phyloP scores from a whole-genome alignment of 176 grass and related monocot species.

The Paspalum notatum region DNA sequence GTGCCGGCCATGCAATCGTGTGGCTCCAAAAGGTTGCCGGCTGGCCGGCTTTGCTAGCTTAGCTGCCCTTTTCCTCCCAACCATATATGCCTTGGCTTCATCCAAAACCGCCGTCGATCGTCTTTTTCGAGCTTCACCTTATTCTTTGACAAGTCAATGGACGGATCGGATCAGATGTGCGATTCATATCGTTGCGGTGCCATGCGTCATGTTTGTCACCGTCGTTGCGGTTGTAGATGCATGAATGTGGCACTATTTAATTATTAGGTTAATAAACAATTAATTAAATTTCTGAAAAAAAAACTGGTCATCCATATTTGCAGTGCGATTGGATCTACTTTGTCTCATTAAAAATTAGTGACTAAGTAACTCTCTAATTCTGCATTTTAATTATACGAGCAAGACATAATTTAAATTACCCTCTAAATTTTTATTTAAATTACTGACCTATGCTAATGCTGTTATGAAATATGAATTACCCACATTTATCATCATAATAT shows the following conservation, averaged over 20 bases:
- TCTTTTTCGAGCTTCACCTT: not conserved
- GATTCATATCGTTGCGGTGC: not conserved
- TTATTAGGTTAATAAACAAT: too few species aligned
- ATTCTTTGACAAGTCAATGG: not conserved
- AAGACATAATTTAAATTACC: too few species aligned
- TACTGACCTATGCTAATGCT: too few species aligned
- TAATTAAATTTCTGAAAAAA: too few species aligned
- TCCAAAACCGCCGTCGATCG: constrained; percentile 13
- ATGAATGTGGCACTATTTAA: not conserved
- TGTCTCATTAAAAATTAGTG: too few species aligned
- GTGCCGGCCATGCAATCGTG: constrained; percentile 33
- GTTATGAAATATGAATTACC: too few species aligned
- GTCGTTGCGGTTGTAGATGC: not conserved
- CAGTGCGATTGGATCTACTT: too few species aligned
- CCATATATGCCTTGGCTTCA: constrained; percentile 13
- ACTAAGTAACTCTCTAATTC: too few species aligned
- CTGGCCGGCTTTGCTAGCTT: not conserved
- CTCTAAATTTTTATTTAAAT: too few species aligned
- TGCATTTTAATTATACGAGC: too few species aligned
- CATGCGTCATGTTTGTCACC: not conserved
- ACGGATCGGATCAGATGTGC: not conserved
- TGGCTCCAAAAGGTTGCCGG: constrained; percentile 43
- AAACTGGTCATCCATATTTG: too few species aligned
- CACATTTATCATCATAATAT: too few species aligned
- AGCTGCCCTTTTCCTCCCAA: not conserved